These are phyloP conservation scores for Penicillium steckii DNA, from an alignment of 495 filamentous ascomycete genomes.

Conservation along the genomic window DNA sequence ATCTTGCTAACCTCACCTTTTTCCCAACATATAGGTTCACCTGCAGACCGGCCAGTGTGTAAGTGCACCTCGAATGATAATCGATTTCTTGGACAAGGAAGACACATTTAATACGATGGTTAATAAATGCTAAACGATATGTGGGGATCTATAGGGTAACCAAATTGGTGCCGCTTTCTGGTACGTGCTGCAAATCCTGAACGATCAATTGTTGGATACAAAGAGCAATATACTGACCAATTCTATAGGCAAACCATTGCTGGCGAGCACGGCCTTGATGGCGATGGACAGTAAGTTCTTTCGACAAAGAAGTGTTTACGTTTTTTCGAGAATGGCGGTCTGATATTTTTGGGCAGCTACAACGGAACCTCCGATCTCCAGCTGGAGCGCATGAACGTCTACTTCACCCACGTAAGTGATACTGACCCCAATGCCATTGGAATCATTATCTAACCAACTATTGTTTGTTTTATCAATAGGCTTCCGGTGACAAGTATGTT, in stretches of 20 bases:
- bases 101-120: neutral
- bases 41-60: conserved; percentile 99
- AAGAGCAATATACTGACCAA: conserved; percentile 26
- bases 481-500: conserved; percentile 96
- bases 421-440: neutral
- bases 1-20: conserved; percentile 38
- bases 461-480: conserved; percentile 51
- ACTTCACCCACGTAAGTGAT: conserved; percentile 94
- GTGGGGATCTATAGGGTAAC: conserved; percentile 72
- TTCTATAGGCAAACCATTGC: conserved; percentile 87
- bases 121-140: conserved; percentile 27
- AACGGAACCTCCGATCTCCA: conserved; percentile 98
- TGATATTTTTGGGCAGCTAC: conserved; percentile 62
- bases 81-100: neutral
- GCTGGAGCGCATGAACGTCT: conserved; percentile 99
- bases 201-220: conserved; percentile 19
- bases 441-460: neutral
- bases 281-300: conserved; percentile 78
- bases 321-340: conserved; percentile 16
- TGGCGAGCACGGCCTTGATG: conserved; percentile 98
- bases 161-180: conserved; percentile 99
- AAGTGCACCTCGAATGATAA: conserved; percentile 52
- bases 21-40: conserved; percentile 68
- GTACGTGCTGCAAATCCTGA: conserved; percentile 46
- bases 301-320: conserved; percentile 19